phyloP scores from a whole-genome alignment of 768 basidiomycete species.

The Russula abietina region DNA sequence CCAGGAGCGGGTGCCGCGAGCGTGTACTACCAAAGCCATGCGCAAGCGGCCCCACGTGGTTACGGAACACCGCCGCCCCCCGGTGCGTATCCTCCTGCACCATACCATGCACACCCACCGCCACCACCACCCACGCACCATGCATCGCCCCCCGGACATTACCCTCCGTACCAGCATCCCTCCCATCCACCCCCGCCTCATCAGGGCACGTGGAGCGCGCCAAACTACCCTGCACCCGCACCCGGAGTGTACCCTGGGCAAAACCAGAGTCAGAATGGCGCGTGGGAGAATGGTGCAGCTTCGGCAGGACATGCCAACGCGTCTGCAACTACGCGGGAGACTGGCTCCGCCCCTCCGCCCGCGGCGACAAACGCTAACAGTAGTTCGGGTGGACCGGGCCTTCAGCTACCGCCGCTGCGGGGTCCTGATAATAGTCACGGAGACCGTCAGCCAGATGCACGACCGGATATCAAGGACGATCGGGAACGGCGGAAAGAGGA shows the following conservation, averaged over 20 bases:
- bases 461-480: constrained; percentile 16
- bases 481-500: constrained; percentile 19
- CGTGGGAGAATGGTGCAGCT: constrained; percentile 5
- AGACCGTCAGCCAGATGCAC: constrained; percentile 14
- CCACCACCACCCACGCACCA: constrained; percentile 15
- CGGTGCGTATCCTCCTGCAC: constrained; percentile 1
- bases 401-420: constrained; percentile 21
- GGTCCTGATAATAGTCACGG: constrained; percentile 1
- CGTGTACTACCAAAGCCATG: constrained; percentile 20
- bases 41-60: constrained; percentile 5
- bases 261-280: constrained; percentile 1
- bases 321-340: constrained; percentile 9
- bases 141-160: constrained; percentile 13
- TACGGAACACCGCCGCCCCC: constrained; percentile 20
- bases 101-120: neutral
- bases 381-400: neutral
- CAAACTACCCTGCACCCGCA: constrained; percentile 10
- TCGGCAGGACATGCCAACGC: constrained; percentile 10
- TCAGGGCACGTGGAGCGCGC: constrained; percentile 1
- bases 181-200: constrained; percentile 19
- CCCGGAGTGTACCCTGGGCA: constrained; percentile 12
- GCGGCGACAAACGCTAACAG: neutral
- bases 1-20: constrained; percentile 12
- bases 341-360: neutral
- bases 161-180: constrained; percentile 16